A percentile compares a stretch with the other conserved stretches of the same genome.
Conservation (phyloP, 1,284 basidiomycete species). For the Melanopsichium pennsylvanicum region DNA sequence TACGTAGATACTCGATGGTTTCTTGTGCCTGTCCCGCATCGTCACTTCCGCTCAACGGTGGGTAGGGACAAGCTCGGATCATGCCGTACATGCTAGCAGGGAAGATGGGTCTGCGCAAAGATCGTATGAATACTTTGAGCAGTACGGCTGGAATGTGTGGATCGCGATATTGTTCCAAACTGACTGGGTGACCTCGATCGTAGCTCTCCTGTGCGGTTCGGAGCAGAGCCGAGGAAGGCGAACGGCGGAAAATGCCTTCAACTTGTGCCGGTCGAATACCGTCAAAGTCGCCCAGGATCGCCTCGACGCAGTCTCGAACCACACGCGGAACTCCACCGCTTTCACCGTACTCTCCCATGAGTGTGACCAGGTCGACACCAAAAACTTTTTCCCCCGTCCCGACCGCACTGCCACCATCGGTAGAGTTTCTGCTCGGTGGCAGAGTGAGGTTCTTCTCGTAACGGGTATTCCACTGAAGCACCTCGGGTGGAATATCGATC, state of each 20-base stretch:
- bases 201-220: constrained; percentile 80
- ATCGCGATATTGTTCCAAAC: constrained; percentile 76
- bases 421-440: not conserved
- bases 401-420: constrained; percentile 71
- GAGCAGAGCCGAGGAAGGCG: constrained; percentile 76
- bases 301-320: constrained; percentile 78
- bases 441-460: constrained; percentile 30
- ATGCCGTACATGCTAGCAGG: constrained; percentile 74
- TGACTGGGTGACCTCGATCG: constrained; percentile 81
- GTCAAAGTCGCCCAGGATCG: constrained; percentile 66
- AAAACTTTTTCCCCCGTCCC: constrained; percentile 78
- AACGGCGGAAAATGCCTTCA: constrained; percentile 81
- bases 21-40: constrained; percentile 67
- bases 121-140: constrained; percentile 81
- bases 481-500: constrained; percentile 81
- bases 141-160: constrained; percentile 82
- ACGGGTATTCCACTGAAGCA: constrained; percentile 71
- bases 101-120: constrained; percentile 79
- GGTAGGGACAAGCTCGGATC: constrained; percentile 74
- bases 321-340: constrained; percentile 80
- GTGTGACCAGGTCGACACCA: constrained; percentile 77
- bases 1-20: constrained; percentile 65
- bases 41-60: constrained; percentile 1
- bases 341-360: constrained; percentile 81
- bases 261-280: constrained; percentile 72